phyloP scores from a whole-genome alignment of 2,329 filamentous ascomycete genomes.

The Trichophaea hybrida region DNA sequence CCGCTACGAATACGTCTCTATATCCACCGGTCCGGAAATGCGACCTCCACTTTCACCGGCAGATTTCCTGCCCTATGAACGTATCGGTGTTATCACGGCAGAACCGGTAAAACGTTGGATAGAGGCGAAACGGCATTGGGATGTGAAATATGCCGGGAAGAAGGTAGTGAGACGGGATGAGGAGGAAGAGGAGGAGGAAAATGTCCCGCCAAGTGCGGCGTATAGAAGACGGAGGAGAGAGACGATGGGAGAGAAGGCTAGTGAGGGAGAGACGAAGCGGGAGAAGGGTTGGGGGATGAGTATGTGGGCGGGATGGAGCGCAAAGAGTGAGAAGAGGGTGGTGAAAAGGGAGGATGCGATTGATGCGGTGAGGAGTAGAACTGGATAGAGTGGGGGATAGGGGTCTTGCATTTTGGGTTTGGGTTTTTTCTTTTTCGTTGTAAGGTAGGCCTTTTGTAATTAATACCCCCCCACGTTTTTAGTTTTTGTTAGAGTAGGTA shows the following conservation, averaged over 20 bases:
- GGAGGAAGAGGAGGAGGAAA: constrained; percentile 32
- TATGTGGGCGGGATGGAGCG: constrained; percentile 49
- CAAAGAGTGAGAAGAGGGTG: neutral
- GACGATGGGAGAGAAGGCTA: constrained; percentile 52
- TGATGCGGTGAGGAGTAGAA: too few relatives aligned
- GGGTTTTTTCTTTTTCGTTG: too few relatives aligned
- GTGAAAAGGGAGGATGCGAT: neutral
- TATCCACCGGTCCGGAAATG: neutral
- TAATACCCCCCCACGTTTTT: too few relatives aligned
- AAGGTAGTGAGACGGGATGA: constrained; percentile 60
- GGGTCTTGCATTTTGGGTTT: too few relatives aligned
- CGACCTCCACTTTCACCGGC: neutral
- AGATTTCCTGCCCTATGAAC: constrained; percentile 34
- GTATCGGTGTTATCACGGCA: constrained; percentile 67
- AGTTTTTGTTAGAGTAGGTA: too few relatives aligned
- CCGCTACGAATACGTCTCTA: neutral
- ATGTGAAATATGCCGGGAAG: constrained; percentile 51
- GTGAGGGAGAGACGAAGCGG: constrained; percentile 46
- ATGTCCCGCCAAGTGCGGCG: neutral
- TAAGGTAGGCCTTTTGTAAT: too few relatives aligned
- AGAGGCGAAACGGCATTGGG: constrained; percentile 55
- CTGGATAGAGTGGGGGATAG: too few relatives aligned
- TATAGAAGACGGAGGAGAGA: constrained; percentile 1
- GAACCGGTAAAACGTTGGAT: constrained; percentile 75
- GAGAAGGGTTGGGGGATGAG: constrained; percentile 32